Evolutionary conservation across 2,329 filamentous ascomycete genomes (phyloP), one percentile per base, ranked within the genome.

Genomic region (Gaeumannomyces sp.): DNA sequence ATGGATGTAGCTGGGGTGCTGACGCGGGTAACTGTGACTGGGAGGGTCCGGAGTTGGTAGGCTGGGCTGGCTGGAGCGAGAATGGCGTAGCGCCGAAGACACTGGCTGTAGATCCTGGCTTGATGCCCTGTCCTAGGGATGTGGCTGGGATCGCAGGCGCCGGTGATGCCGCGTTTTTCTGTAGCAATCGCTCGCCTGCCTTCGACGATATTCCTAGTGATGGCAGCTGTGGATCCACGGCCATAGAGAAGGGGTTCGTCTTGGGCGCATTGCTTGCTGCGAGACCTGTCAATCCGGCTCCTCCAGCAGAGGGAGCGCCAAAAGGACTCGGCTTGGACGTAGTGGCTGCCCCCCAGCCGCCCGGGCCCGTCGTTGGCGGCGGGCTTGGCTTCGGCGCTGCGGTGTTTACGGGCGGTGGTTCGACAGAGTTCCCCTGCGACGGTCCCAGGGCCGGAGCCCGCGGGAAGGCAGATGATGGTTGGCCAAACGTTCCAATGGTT

Each of bases 371-470:
- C 19, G 6, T 25, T n/a, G 45, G 22, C 7, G 45, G 25, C 8
- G 19, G 45, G 19, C 22, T 53, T 53, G 22, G 2, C n/a, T 53
- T 53, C 8, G 45, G 22, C 45, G 22, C n/a, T n/a, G 22, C 22
- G 22, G 45, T 25, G 6, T 5, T 6, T 53, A 8, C 22, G 10
- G 11, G 22, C 45, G 45, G 22, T 25, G 45, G 19, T 25, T 53
- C 25, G 45, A 53, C 14, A 6, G 60, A 56, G 31, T 62, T 62
- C 29, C 60, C 60, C 19, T 62, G 61, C 5, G 61, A 62, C n/a
- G 22, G 19, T 29, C 50, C 28, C 22, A 35, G 45, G 28, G 28
- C 19, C 13, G 25, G n/a, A 13, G 28, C 25, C 29, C 57, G 61
- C 16, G 45, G 29, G 19, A 53, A 56, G 61, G 60, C 10, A 29